These are phyloP conservation scores for Naganishia kalamii DNA, from an alignment of 768 basidiomycete species.

Conservation along the genomic window DNA sequence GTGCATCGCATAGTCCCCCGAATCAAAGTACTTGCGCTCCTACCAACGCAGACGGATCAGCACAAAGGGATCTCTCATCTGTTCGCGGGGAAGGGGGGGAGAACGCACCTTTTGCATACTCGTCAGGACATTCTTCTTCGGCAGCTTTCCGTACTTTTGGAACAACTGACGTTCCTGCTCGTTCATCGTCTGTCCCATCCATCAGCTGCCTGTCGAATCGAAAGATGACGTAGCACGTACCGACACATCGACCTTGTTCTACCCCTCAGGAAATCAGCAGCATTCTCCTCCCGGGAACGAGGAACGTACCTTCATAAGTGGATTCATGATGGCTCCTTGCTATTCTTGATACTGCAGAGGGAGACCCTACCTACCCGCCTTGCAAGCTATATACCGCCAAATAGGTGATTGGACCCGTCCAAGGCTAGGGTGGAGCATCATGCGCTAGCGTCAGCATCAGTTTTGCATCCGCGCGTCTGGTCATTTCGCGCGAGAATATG, in stretches of 20 bases:
- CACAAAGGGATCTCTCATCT: not conserved
- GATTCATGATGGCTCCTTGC: slow-evolving; percentile 18
- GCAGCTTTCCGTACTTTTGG: slow-evolving; percentile 87
- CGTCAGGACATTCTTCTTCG: slow-evolving; percentile 85
- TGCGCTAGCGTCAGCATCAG: too few relatives aligned
- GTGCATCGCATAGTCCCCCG: slow-evolving; percentile 93
- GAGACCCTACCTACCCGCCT: too few relatives aligned
- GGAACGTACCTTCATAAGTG: slow-evolving; percentile 17
- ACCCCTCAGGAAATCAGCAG: not conserved
- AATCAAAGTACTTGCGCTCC: slow-evolving; percentile 99
- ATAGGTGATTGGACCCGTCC: too few relatives aligned
- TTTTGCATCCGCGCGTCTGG: too few relatives aligned
- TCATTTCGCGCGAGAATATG: too few relatives aligned
- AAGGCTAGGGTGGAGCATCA: too few relatives aligned
- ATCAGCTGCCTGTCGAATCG: not conserved
- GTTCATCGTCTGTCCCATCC: slow-evolving; percentile 5
- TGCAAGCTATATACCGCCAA: too few relatives aligned
- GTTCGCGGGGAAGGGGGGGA: not conserved
- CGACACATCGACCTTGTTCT: slow-evolving; percentile 7
- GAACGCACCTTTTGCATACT: slow-evolving; percentile 86
- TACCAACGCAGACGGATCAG: slow-evolving; percentile 39
- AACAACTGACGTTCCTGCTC: slow-evolving; percentile 83
- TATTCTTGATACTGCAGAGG: too few relatives aligned
- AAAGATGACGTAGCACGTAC: not conserved
- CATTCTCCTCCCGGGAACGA: too few relatives aligned